Evolutionary conservation across 2,329 filamentous ascomycete species (phyloP).

Genomic region (Fusarium pseudonygamai): DNA sequence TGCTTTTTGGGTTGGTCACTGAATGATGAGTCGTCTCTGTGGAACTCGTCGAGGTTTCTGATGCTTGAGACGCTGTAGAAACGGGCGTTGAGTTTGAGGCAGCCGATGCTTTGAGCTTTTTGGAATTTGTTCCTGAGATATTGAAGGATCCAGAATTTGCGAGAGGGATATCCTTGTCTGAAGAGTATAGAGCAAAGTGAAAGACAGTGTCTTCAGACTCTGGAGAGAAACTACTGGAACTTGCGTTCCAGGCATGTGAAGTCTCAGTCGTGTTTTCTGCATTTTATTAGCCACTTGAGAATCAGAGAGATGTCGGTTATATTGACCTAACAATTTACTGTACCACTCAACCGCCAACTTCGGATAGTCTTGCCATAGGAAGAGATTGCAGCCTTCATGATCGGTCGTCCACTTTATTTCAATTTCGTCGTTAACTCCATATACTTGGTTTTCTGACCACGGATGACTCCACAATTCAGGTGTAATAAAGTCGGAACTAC

Average conservation of each 20-base stretch:
- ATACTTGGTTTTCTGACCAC: not conserved
- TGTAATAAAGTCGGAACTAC: not conserved
- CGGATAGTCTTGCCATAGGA: not conserved
- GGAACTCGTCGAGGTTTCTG: not conserved
- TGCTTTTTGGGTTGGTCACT: rapidly evolving
- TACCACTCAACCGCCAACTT: not conserved
- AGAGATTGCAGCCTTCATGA: not conserved
- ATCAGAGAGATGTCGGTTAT: rapidly evolving
- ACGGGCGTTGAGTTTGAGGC: not conserved
- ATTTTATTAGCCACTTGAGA: rapidly evolving
- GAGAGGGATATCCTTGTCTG: not conserved
- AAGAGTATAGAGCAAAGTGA: not conserved
- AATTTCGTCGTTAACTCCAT: not conserved
- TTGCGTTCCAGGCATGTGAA: not conserved
- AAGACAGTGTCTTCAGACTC: not conserved
- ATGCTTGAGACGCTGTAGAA: not conserved
- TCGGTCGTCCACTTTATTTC: conserved; percentile 1
- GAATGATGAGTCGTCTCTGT: not conserved
- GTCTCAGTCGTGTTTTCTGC: not conserved
- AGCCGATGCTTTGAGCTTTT: not conserved
- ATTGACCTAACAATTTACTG: not conserved
- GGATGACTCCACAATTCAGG: rapidly evolving
- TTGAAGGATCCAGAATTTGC: conserved; percentile 1
- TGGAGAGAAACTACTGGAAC: rapidly evolving
- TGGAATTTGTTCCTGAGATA: not conserved